These are phyloP conservation scores for Protomyces arabidopsidicola DNA, from an alignment of 1,139 yeast genomes.

Conservation along the genomic window DNA sequence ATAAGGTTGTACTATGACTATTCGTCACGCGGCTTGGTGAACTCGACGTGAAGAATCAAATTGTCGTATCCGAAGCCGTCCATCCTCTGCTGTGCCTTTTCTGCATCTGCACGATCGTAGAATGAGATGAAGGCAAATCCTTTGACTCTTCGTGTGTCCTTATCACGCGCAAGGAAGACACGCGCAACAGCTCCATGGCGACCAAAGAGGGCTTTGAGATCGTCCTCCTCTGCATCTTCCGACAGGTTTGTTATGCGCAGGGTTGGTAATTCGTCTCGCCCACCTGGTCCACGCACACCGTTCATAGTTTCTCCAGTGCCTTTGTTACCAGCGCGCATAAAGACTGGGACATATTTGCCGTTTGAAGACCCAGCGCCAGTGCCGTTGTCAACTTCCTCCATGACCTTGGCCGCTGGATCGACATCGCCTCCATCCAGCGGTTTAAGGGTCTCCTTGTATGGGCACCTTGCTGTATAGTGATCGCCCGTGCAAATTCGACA, in stretches of 20 bases:
- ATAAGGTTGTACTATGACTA: not conserved
- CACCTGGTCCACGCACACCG: slow-evolving; percentile 40
- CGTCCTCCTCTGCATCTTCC: slow-evolving; percentile 76
- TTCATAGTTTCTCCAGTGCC: slow-evolving; percentile 47
- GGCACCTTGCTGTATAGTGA: slow-evolving; percentile 94
- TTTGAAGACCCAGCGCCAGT: slow-evolving; percentile 40
- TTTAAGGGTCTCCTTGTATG: slow-evolving; percentile 86
- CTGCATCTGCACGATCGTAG: slow-evolving; percentile 63
- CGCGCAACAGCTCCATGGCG: slow-evolving; percentile 68
- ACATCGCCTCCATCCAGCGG: slow-evolving; percentile 40
- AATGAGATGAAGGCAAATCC: slow-evolving; percentile 97
- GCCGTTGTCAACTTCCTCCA: slow-evolving; percentile 27
- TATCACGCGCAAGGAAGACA: slow-evolving; percentile 80
- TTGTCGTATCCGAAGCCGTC: slow-evolving; percentile 92
- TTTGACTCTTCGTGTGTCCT: slow-evolving; percentile 89
- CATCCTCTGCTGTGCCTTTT: slow-evolving; percentile 68
- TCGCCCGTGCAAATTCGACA: slow-evolving; percentile 95
- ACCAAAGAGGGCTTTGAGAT: slow-evolving; percentile 65
- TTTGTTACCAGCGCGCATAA: slow-evolving; percentile 53
- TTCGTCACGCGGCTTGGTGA: slow-evolving; percentile 31
- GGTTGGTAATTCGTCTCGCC: slow-evolving; percentile 79
- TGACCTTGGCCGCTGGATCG: slow-evolving; percentile 24
- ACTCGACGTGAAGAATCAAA: slow-evolving; percentile 55
- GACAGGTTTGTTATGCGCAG: slow-evolving; percentile 89
- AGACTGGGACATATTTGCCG: slow-evolving; percentile 70